Evolutionary conservation across 768 basidiomycete genomes (phyloP).

Genomic region (Xerocomellus amylosporus): DNA sequence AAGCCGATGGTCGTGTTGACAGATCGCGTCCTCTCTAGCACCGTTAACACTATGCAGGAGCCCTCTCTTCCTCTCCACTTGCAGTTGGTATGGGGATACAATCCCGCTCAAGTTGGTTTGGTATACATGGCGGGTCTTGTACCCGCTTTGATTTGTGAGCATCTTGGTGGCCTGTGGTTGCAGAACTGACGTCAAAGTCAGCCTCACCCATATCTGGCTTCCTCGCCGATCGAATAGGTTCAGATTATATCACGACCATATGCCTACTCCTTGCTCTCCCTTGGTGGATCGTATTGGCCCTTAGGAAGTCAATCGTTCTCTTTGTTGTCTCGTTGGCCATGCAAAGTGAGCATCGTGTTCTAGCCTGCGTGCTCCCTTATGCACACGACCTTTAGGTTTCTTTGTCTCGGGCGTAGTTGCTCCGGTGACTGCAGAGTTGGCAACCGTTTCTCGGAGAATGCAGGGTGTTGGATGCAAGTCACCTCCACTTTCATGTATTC

Average conservation of each 20-base stretch:
- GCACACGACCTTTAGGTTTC: constrained; percentile 43
- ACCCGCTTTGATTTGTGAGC: constrained; percentile 63
- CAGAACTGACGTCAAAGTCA: constrained; percentile 22
- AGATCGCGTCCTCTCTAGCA: constrained; percentile 29
- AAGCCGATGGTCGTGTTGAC: neutral
- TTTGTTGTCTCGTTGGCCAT: constrained; percentile 43
- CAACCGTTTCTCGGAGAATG: constrained; percentile 51
- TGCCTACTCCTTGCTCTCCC: constrained; percentile 55
- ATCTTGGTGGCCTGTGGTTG: neutral
- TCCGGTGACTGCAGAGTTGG: constrained; percentile 65
- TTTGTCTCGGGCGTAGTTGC: constrained; percentile 58
- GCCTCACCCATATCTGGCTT: constrained; percentile 61
- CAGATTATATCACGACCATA: constrained; percentile 51
- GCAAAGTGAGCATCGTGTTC: constrained; percentile 43
- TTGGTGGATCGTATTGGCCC: constrained; percentile 57
- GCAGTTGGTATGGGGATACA: constrained; percentile 46
- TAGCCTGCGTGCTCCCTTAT: neutral
- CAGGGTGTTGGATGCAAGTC: constrained; percentile 67
- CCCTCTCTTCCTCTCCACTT: constrained; percentile 58
- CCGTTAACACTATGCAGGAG: constrained; percentile 50
- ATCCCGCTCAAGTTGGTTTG: constrained; percentile 56
- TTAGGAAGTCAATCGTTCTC: constrained; percentile 50
- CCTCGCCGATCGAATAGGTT: constrained; percentile 52
- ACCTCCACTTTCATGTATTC: neutral
- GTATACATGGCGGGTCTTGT: constrained; percentile 63